Percentiles rank a stretch among this genome's conserved stretches.
Evolutionary conservation across 352 stramenopile genomes (phyloP).

Genomic region (Pythium scleroteichum): DNA sequence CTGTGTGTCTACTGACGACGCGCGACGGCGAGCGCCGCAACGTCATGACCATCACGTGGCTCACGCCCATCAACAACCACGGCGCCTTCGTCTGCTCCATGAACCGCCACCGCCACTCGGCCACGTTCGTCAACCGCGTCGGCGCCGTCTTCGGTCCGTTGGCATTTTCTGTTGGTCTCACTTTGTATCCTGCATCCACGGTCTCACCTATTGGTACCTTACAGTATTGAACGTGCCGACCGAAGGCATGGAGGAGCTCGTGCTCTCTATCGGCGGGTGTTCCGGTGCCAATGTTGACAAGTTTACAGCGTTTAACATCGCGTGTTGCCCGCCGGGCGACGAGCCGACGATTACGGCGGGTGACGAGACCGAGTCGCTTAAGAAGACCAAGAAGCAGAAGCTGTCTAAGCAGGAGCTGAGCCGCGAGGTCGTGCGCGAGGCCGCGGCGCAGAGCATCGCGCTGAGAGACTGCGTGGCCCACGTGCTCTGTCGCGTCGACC

Average conservation of each 20-base stretch:
- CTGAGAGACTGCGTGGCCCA: conserved; percentile 63
- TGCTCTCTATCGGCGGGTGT: conserved; percentile 72
- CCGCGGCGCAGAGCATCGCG: conserved; percentile 38
- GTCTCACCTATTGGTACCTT: background rate
- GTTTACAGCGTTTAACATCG: conserved; percentile 50
- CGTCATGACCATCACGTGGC: conserved; percentile 88
- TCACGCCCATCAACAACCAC: conserved; percentile 89
- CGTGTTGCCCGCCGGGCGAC: conserved; percentile 48
- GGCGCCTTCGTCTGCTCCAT: conserved; percentile 83
- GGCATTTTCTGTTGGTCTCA: no score
- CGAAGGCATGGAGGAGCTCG: conserved; percentile 67
- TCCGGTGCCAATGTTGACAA: conserved; percentile 62
- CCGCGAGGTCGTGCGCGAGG: conserved; percentile 34
- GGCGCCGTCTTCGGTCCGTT: conserved; percentile 59
- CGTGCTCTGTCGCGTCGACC: conserved; percentile 67
- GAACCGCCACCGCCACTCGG: conserved; percentile 69
- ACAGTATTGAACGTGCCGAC: conserved; percentile 78
- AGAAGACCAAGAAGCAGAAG: conserved; percentile 46
- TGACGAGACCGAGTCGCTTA: background rate
- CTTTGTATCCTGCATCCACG: no score
- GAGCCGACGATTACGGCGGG: background rate
- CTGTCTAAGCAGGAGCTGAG: conserved; percentile 63
- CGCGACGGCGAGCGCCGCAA: conserved; percentile 31
- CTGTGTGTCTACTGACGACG: conserved; percentile 72
- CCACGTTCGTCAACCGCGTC: conserved; percentile 47